A percentile compares a stretch with the other conserved stretches of the same genome.
Evolutionary conservation across 148 eudicot genomes (phyloP).

Genomic region (Spergularia marina): DNA sequence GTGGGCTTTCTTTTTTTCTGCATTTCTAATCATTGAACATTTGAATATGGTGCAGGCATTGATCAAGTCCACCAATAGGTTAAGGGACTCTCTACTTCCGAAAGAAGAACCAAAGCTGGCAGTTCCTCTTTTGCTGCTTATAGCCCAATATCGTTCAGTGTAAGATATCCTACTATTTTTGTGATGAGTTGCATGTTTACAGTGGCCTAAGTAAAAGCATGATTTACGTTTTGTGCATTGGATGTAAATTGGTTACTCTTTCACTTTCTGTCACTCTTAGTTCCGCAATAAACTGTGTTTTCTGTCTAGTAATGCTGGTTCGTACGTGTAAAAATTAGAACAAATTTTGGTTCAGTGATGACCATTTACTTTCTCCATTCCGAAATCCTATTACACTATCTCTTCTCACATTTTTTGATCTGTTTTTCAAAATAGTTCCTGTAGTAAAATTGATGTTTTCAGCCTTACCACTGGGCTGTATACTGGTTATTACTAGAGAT

Average conservation of each 20-base stretch:
- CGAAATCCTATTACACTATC: too few species aligned
- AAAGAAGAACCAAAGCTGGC: slow-evolving; percentile 96
- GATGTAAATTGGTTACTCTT: not conserved
- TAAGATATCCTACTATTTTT: slow-evolving; percentile 35
- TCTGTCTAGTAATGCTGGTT: not conserved
- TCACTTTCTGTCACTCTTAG: not conserved
- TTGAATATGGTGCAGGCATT: slow-evolving; percentile 54
- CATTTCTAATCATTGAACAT: not conserved
- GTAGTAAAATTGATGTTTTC: too few species aligned
- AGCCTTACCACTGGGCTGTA: too few species aligned
- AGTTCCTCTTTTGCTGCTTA: slow-evolving; percentile 80
- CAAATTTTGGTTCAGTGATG: too few species aligned
- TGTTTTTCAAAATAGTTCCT: too few species aligned
- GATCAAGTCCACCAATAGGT: slow-evolving; percentile 85
- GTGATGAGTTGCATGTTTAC: not conserved
- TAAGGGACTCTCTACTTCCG: slow-evolving; percentile 84
- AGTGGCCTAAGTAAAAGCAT: not conserved
- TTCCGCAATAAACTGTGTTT: not conserved
- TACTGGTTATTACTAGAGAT: too few species aligned
- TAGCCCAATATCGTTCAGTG: slow-evolving; percentile 97
- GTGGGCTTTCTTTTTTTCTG: not conserved
- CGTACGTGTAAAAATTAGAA: too few species aligned
- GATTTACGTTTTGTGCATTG: not conserved
- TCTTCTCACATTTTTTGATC: too few species aligned
- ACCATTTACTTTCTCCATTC: too few species aligned